Base-by-base conservation (phyloP, 495 filamentous ascomycete species). In the Tuber melanosporum region DNA sequence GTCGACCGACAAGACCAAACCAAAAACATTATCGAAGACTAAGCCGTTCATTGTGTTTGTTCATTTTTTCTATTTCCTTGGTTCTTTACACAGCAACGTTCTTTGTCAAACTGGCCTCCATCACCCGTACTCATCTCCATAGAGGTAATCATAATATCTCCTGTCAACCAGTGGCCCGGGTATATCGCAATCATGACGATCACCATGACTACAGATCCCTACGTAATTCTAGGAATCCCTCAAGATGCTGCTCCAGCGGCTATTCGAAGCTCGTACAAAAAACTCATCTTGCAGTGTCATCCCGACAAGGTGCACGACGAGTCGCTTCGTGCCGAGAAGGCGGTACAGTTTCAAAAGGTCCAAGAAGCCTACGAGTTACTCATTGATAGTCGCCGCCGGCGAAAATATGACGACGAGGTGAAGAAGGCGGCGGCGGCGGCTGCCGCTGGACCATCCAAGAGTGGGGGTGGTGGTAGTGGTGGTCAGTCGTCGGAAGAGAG, bases 321-420 rank as follows among this genome's bases (percentile, higher is more conserved):
- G 79, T 87, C 91, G 43, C 85, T 88, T 74, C 91, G 91, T 75
- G 86, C 85, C 73, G 85, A 88, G 78, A 95, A 94, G 83, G 88
- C 90, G 75, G 90, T 93, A 75, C 90, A 97, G 85, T 99, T 98
- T 84, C 93, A 98, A 85, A 91, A 91, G 84, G 93, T 98, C 46
- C 95, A 98, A 84, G 89, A 94, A 78, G 93, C 95, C 71, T 99
- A 96, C 84, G 95, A 98, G 85, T 86, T 96, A 20, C 89, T 99
- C 70, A 93, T 90, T 82, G 92, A 98, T 83, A 91, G 94, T 43
- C 86, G 85, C 4, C 89, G 89, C 76, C 88, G 93, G 78, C 80
- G 86, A 73, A 89, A 89, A 76, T 96, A 97, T 85, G 94, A 99
- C 84, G 89, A 92, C 45, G 88, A 91, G 83, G 87, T 91, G 57